A percentile compares a stretch with the other conserved stretches of the same genome.
These are phyloP conservation scores for Argentina anserina DNA, from an alignment of 306 rosid genomes.

Conservation along the genomic window DNA sequence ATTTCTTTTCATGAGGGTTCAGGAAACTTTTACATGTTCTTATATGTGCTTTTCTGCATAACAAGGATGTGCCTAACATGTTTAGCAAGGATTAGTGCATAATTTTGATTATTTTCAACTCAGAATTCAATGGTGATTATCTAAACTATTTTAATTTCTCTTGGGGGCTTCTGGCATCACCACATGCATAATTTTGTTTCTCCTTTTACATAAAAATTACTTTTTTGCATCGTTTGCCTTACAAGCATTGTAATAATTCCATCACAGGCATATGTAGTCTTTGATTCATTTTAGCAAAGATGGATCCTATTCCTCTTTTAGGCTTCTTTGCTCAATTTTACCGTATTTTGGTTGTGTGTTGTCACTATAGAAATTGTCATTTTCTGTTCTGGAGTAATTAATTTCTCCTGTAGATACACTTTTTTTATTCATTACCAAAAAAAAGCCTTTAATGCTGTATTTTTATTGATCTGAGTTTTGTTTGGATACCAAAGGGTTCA, in stretches of 20 bases:
- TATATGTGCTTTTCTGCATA: background rate
- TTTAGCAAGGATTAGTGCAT: background rate
- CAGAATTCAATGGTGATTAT: background rate
- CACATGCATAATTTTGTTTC: background rate
- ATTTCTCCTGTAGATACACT: background rate
- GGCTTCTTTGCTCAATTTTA: background rate
- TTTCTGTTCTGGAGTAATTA: background rate
- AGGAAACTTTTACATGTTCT: slow-evolving; percentile 6
- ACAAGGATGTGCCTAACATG: background rate
- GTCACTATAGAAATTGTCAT: background rate
- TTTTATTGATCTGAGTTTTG: slow-evolving; percentile 13
- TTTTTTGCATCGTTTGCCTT: background rate
- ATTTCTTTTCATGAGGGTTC: slow-evolving; percentile 28
- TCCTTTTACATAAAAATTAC: background rate
- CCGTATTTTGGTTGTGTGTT: background rate
- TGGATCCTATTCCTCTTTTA: background rate
- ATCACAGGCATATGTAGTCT: background rate
- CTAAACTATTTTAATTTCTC: background rate
- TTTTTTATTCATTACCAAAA: background rate
- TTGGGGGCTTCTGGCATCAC: background rate
- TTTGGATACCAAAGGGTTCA: slow-evolving; percentile 20
- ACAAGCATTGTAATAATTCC: background rate
- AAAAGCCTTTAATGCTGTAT: background rate
- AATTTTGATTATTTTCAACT: background rate
- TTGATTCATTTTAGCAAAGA: background rate